Conservation (phyloP, 2,329 filamentous ascomycete genomes). For the Helotiales sp. region DNA sequence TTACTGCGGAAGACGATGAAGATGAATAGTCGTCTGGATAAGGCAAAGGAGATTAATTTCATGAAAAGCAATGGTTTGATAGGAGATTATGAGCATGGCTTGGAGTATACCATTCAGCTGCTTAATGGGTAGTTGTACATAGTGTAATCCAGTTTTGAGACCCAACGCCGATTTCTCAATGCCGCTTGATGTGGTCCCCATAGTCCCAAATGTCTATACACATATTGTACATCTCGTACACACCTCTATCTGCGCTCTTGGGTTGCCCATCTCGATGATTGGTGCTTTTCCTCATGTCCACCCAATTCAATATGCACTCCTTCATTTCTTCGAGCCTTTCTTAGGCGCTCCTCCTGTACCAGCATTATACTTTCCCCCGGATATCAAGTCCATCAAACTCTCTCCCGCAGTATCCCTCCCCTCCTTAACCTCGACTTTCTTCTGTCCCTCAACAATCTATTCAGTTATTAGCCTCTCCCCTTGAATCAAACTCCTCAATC, state of each 20-base stretch:
- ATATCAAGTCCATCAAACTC: slow-evolving; percentile 57
- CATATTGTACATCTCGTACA: background rate
- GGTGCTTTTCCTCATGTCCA: background rate
- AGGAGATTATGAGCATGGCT: slow-evolving; percentile 3
- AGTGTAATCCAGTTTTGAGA: slow-evolving; percentile 26
- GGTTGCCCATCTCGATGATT: background rate
- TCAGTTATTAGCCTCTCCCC: too few relatives aligned
- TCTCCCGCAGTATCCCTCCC: slow-evolving; percentile 42
- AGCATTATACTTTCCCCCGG: slow-evolving; percentile 37
- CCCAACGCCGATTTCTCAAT: slow-evolving; percentile 5
- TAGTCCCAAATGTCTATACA: background rate
- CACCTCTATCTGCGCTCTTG: too few relatives aligned
- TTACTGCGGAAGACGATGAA: slow-evolving; percentile 31
- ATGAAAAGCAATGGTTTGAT: background rate
- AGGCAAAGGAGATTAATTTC: background rate
- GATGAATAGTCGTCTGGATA: slow-evolving; percentile 3
- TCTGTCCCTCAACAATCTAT: slow-evolving; percentile 27
- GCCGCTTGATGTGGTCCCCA: slow-evolving; percentile 4
- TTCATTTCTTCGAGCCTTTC: slow-evolving; percentile 1
- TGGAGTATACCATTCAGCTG: slow-evolving; percentile 8
- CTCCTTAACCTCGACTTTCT: slow-evolving; percentile 38
- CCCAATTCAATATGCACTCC: background rate
- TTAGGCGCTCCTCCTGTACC: background rate
- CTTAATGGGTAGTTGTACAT: slow-evolving; percentile 33
- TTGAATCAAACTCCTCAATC: too few relatives aligned